Conservation (phyloP, 73 alveolate species). For the Stentor coeruleus region DNA sequence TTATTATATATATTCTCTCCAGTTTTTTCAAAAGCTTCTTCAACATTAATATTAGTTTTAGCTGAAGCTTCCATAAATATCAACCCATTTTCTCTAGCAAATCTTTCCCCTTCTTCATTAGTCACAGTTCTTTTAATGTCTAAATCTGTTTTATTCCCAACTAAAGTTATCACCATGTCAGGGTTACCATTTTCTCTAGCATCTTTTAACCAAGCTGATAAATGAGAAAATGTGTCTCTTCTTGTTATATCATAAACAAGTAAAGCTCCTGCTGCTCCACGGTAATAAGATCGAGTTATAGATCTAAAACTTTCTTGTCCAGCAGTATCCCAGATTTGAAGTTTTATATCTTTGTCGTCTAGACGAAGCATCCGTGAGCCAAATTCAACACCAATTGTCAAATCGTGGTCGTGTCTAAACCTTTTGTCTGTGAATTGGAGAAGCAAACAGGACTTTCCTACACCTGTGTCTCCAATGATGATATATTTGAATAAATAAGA, state of each 20-base stretch:
- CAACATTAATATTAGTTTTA: constrained; percentile 8
- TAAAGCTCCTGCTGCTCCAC: constrained; percentile 74
- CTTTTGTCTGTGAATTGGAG: constrained; percentile 50
- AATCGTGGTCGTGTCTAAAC: constrained; percentile 45
- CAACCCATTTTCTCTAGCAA: constrained; percentile 26
- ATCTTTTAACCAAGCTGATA: constrained; percentile 27
- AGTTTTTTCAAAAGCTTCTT: constrained; percentile 9
- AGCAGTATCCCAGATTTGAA: constrained; percentile 63
- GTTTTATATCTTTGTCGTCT: constrained; percentile 28
- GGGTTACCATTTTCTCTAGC: constrained; percentile 23
- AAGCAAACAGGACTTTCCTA: constrained; percentile 54
- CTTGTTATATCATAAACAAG: constrained; percentile 78
- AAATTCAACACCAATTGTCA: constrained; percentile 67
- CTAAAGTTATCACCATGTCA: constrained; percentile 1
- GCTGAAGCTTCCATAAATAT: constrained; percentile 25
- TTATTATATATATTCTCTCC: too few species aligned
- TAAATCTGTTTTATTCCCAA: constrained; percentile 31
- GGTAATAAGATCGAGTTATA: constrained; percentile 69
- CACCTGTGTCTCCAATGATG: constrained; percentile 59
- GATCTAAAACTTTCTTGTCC: constrained; percentile 64
- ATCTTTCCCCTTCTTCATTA: constrained; percentile 10
- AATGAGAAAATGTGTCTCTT: constrained; percentile 26
- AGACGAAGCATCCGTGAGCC: constrained; percentile 39
- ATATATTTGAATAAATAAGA: constrained; percentile 51
- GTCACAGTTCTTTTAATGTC: constrained; percentile 16